Evolutionary conservation across 2,329 filamentous ascomycete species (phyloP).

Genomic region (Westerdykella ornata): DNA sequence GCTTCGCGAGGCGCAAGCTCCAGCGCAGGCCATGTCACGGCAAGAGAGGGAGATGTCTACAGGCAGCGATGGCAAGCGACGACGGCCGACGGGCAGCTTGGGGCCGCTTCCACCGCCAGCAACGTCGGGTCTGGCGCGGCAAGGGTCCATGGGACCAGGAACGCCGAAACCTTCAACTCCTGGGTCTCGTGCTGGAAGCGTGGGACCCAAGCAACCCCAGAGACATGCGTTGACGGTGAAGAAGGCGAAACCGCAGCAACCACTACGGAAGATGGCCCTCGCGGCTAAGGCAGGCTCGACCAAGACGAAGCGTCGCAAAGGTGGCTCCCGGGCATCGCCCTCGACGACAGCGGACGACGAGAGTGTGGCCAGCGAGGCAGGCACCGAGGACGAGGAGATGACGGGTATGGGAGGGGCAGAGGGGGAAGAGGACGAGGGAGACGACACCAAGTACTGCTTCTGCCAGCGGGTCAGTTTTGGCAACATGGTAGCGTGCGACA

Average conservation of each 20-base stretch:
- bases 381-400: conserved; percentile 46
- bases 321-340: conserved; percentile 35
- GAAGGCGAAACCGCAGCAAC: conserved; percentile 51
- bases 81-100: conserved; percentile 49
- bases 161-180: conserved; percentile 55
- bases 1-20: conserved; percentile 30
- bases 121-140: conserved; percentile 51
- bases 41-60: conserved; percentile 50
- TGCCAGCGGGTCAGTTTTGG: conserved; percentile 80
- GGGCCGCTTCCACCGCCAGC: conserved; percentile 47
- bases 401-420: conserved; percentile 40
- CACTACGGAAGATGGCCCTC: conserved; percentile 32
- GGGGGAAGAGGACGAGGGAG: conserved; percentile 59
- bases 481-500: conserved; percentile 86
- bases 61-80: conserved; percentile 52
- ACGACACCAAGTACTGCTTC: conserved; percentile 71
- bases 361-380: conserved; percentile 45
- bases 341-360: conserved; percentile 47
- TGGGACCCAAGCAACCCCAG: conserved; percentile 43
- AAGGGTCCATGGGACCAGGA: conserved; percentile 57
- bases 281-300: conserved; percentile 32
- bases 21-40: conserved; percentile 27
- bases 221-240: conserved; percentile 47
- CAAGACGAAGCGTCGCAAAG: conserved; percentile 30
- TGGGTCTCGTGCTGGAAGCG: conserved; percentile 53